phyloP scores from a whole-genome alignment of 2,329 filamentous ascomycete species.

The Colletotrichum gloeosporioides region DNA sequence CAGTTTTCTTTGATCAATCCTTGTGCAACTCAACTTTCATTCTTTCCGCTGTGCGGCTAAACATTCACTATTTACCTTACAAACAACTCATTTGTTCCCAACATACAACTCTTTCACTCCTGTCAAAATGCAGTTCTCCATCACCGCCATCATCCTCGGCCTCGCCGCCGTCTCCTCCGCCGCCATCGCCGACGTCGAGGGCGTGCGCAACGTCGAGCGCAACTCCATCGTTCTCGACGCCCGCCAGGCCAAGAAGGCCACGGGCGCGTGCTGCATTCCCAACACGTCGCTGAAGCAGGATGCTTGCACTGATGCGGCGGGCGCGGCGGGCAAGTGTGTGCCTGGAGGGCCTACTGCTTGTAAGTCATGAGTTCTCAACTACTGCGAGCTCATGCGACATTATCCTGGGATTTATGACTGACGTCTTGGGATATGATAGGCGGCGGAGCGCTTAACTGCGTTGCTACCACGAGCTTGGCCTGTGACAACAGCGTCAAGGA shows the following conservation, averaged over 20 bases:
- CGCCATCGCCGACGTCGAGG: conserved; percentile 25
- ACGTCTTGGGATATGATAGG: conserved; percentile 8
- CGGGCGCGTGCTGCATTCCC: conserved; percentile 37
- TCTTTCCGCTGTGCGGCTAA: not conserved
- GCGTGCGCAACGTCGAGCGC: not conserved
- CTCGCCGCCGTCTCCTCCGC: conserved; percentile 27
- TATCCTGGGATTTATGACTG: not conserved
- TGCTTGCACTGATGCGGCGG: conserved; percentile 32
- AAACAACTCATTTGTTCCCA: not conserved
- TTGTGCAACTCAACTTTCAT: not conserved
- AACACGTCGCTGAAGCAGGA: conserved; percentile 39
- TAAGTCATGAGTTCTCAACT: conserved; percentile 19
- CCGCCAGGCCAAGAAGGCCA: conserved; percentile 38
- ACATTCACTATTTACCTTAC: not conserved
- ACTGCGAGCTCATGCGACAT: not conserved
- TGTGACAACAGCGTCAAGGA: conserved; percentile 30
- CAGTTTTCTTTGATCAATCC: not conserved
- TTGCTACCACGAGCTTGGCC: conserved; percentile 28
- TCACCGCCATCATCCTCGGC: conserved; percentile 27
- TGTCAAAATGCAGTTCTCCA: conserved; percentile 32
- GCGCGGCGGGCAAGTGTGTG: conserved; percentile 34
- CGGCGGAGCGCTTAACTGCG: conserved; percentile 29
- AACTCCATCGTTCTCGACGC: conserved; percentile 3
- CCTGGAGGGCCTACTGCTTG: conserved; percentile 35
- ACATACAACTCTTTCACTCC: not conserved